Evolutionary conservation across 495 filamentous ascomycete genomes (phyloP).

Genomic region (Hyaloscypha variabilis): DNA sequence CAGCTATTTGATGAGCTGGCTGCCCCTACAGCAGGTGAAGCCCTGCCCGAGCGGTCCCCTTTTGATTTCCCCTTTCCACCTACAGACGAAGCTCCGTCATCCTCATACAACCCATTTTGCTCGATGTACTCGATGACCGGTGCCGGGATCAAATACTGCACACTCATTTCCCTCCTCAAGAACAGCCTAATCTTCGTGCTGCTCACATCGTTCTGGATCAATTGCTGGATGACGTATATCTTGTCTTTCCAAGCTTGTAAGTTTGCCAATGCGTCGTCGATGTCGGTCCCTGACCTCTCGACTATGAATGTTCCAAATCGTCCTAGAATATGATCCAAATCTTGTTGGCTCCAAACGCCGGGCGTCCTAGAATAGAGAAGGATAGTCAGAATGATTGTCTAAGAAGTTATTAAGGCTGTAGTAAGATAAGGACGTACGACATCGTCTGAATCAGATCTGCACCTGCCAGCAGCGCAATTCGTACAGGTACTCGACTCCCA

Average conservation of each 20-base stretch:
- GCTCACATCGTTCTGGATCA: conserved; percentile 88
- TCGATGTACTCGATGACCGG: conserved; percentile 80
- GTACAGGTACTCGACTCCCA: conserved; percentile 53
- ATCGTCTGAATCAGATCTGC: conserved; percentile 89
- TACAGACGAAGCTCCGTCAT: conserved; percentile 47
- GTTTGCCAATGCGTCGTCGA: conserved; percentile 77
- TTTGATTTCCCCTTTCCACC: conserved; percentile 41
- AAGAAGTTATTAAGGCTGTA: conserved; percentile 2
- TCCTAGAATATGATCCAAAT: conserved; percentile 87
- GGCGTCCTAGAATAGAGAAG: conserved; percentile 35
- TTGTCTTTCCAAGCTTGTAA: conserved; percentile 71
- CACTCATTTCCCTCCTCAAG: conserved; percentile 76
- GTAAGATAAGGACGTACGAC: conserved; percentile 55
- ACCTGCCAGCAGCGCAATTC: conserved; percentile 76
- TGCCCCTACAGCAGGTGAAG: conserved; percentile 16
- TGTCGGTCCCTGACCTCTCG: conserved; percentile 86
- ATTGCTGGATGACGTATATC: conserved; percentile 83
- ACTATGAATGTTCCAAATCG: conserved; percentile 87
- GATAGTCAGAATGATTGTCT: not conserved
- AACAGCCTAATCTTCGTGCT: conserved; percentile 89
- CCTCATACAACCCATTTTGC: conserved; percentile 70
- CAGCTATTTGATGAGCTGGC: conserved; percentile 18
- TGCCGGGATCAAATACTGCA: conserved; percentile 59
- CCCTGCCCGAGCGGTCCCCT: conserved; percentile 16
- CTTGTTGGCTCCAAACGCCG: conserved; percentile 77